These are phyloP conservation scores for Macadamia integrifolia DNA, from an alignment of 164 flowering plant species.

Conservation along the genomic window DNA sequence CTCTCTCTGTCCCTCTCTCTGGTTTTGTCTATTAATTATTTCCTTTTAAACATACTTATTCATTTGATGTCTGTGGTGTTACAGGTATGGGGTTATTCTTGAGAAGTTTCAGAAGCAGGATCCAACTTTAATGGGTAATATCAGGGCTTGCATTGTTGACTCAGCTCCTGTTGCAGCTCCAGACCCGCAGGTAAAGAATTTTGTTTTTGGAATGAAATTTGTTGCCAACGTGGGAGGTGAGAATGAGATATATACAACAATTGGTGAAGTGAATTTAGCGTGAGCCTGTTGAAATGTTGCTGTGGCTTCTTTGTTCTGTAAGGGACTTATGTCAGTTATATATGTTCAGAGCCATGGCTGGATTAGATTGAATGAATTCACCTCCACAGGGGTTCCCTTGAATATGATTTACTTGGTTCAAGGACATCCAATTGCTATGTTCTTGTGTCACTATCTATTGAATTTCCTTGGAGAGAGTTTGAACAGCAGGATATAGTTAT, in stretches of 20 bases:
- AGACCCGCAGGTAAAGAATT: slow-evolving; percentile 71
- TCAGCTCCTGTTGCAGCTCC: slow-evolving; percentile 95
- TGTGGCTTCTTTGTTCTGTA: background rate
- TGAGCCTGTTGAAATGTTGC: background rate
- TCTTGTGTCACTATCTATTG: no score
- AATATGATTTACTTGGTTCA: no score
- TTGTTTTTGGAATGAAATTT: background rate
- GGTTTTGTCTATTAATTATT: background rate
- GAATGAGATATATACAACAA: background rate
- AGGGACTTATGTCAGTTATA: no score
- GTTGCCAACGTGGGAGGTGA: background rate
- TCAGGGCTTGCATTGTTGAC: slow-evolving; percentile 90
- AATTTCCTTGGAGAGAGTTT: no score
- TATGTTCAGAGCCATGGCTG: no score
- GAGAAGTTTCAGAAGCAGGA: slow-evolving; percentile 74
- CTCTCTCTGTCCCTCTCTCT: slow-evolving; percentile 9
- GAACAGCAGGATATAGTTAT: no score
- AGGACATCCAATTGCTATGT: no score
- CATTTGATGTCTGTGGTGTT: slow-evolving; percentile 7
- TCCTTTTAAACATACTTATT: slow-evolving; percentile 1
- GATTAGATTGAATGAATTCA: no score
- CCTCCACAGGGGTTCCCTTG: no score
- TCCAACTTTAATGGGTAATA: slow-evolving; percentile 47
- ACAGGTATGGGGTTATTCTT: slow-evolving; percentile 79
- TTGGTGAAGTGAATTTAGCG: background rate